Conservation (phyloP, 2,329 filamentous ascomycete genomes). For the Sporothrix brunneoviolacea region DNA sequence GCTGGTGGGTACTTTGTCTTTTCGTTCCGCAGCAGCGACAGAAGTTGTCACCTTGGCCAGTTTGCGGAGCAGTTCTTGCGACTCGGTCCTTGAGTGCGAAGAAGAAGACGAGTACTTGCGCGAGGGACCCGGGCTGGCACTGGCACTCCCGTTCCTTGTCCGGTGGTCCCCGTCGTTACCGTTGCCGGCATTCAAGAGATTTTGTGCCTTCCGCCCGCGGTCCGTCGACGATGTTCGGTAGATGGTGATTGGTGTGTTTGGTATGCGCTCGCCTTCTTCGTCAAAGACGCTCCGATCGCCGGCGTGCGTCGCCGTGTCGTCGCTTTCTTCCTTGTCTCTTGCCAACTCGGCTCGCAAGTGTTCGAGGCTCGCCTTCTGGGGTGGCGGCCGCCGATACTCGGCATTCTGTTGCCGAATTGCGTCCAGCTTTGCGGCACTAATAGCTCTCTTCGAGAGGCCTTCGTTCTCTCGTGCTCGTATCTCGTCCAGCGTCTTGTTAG, state of each 20-base stretch:
- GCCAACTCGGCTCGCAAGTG: conserved; percentile 6
- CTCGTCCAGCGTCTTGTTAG: conserved; percentile 44
- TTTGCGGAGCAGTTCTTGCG: conserved; percentile 42
- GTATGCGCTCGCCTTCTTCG: conserved; percentile 28
- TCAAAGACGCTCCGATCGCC: neutral
- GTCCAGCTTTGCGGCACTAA: conserved; percentile 44
- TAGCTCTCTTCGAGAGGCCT: conserved; percentile 37
- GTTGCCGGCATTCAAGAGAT: neutral
- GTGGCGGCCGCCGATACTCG: conserved; percentile 26
- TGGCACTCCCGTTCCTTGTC: conserved; percentile 1
- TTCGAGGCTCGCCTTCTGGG: conserved; percentile 26
- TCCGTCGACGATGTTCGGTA: conserved; percentile 22
- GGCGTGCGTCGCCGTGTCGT: conserved; percentile 6
- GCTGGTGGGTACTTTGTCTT: neutral
- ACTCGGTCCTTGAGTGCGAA: conserved; percentile 30
- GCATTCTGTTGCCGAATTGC: conserved; percentile 48
- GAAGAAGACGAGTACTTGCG: conserved; percentile 15
- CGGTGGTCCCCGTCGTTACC: conserved; percentile 8
- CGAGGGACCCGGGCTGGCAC: conserved; percentile 14
- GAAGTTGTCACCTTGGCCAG: conserved; percentile 35
- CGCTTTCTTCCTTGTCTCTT: neutral
- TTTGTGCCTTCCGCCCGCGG: conserved; percentile 12
- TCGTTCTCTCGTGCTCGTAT: conserved; percentile 38
- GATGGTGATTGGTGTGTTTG: conserved; percentile 36
- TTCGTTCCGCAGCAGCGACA: conserved; percentile 2